Evolutionary conservation across 805 yeast genomes (phyloP).

Genomic region (Jamesozyma spencerorum): DNA sequence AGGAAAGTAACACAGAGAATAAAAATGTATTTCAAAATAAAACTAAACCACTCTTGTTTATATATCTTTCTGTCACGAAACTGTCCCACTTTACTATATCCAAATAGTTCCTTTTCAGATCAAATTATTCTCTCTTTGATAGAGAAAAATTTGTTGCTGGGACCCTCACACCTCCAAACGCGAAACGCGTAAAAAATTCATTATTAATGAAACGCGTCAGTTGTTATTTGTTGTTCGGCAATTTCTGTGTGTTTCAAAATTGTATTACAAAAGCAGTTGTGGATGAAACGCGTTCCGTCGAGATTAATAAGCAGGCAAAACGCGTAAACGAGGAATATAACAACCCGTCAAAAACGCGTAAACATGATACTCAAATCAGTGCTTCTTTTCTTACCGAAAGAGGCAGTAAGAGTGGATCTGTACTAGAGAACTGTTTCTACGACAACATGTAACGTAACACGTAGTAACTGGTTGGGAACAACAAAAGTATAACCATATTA

Average conservation of each 20-base stretch:
- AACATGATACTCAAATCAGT: background rate
- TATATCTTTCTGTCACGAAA: no score
- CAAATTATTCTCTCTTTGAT: no score
- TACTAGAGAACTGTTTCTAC: background rate
- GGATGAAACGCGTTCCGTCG: background rate
- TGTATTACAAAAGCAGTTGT: background rate
- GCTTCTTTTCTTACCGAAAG: no score
- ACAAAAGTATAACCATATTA: no score
- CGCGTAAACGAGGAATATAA: background rate
- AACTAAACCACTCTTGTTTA: no score
- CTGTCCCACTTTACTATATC: no score
- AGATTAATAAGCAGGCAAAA: background rate
- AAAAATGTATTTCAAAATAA: background rate
- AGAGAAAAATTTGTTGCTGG: no score
- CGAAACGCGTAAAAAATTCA: slow-evolving; percentile 12
- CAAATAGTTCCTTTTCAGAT: no score
- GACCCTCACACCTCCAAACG: slow-evolving; percentile 1
- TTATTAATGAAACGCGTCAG: no score
- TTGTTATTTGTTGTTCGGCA: no score
- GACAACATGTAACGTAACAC: background rate
- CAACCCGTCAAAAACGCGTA: background rate
- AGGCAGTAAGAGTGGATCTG: no score
- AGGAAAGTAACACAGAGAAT: background rate
- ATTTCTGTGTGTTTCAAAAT: no score
- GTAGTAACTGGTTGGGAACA: background rate